These are phyloP conservation scores for Neonectria hederae DNA, from an alignment of 2,329 filamentous ascomycete genomes.

Conservation along the genomic window DNA sequence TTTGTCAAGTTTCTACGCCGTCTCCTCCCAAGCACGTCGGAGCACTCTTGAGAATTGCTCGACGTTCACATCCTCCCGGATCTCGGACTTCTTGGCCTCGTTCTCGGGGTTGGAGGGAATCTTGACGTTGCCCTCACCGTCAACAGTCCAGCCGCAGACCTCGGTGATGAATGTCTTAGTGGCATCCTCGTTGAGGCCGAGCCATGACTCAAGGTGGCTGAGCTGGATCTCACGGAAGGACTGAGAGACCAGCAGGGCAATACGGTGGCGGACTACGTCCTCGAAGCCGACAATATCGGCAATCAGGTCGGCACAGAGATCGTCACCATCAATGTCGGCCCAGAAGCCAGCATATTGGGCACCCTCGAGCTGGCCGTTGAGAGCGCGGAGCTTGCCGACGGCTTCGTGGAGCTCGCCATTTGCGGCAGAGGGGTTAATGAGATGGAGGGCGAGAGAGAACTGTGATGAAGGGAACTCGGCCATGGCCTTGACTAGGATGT, in stretches of 20 bases:
- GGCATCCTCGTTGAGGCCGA: slow-evolving; percentile 74
- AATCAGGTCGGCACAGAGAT: slow-evolving; percentile 93
- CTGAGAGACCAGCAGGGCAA: slow-evolving; percentile 86
- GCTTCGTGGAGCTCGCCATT: slow-evolving; percentile 86
- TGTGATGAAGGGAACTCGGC: slow-evolving; percentile 97
- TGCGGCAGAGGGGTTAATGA: slow-evolving; percentile 82
- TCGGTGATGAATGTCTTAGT: slow-evolving; percentile 83
- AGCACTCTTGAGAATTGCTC: slow-evolving; percentile 86
- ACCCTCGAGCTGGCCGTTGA: slow-evolving; percentile 88
- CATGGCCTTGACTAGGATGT: slow-evolving; percentile 97
- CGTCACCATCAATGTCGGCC: slow-evolving; percentile 90
- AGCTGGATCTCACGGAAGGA: slow-evolving; percentile 78
- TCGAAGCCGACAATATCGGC: slow-evolving; percentile 96
- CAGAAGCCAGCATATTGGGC: slow-evolving; percentile 94
- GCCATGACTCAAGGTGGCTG: slow-evolving; percentile 76
- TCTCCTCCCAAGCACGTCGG: slow-evolving; percentile 84
- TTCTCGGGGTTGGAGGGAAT: slow-evolving; percentile 96
- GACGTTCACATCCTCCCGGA: slow-evolving; percentile 93
- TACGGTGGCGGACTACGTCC: slow-evolving; percentile 89
- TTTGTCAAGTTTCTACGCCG: slow-evolving; percentile 42
- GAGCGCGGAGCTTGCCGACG: slow-evolving; percentile 83
- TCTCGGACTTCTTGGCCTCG: slow-evolving; percentile 94
- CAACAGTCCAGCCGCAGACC: slow-evolving; percentile 87
- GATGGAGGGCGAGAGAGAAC: slow-evolving; percentile 92
- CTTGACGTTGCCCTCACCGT: slow-evolving; percentile 71